Evolutionary conservation across 768 basidiomycete genomes (phyloP), one percentile per base, ranked within the genome.

Genomic region (Tricholoma sp.): DNA sequence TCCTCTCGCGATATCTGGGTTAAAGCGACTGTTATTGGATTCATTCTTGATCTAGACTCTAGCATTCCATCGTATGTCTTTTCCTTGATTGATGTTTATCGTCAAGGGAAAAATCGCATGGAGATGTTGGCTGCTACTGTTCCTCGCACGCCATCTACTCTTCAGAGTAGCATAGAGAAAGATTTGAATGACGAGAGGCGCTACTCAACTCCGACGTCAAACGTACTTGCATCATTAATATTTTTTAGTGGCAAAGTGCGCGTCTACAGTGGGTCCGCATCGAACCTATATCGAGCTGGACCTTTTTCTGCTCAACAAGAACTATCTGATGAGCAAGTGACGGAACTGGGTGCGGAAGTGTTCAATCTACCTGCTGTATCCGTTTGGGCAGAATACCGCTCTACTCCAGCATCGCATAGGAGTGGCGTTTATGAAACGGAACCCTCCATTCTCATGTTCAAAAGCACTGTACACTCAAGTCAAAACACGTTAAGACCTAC

Each of bases 211-310:
- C 78, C 79, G 3, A 81, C 83, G 1, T 85, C 87, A 11, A 83
- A 81, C 57, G 64, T 91, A 17, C 80, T 85, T 52, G 75, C 80
- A 2, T 82, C 86, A 1, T 75, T 95, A 57, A 82, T 80, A 4
- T 98, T 98, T 69, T 77, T 82, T 56, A 96, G 91, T 59, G 96
- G 96, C 31, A 83, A 86, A 66, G 88, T 98, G 17, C 81, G 84
- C 51, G 76, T 94, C 45, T 85, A 89, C 63, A 85, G 80, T 57
- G 74, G 68, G 50, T 68, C 73, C 53, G 77, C 75, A 28, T 70
- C 72, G 32, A 63, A 65, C n/a, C 63, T 71, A 9, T 75, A 78
- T 41, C 72, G 74, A 59, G 68, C 67, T n/a, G 75, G 69, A 42
- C 62, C 72, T 15, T 63, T 70, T 9, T 75, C 76, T 9, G 57